Conservation (phyloP, 306 rosid species). For the Quercus cerris region DNA sequence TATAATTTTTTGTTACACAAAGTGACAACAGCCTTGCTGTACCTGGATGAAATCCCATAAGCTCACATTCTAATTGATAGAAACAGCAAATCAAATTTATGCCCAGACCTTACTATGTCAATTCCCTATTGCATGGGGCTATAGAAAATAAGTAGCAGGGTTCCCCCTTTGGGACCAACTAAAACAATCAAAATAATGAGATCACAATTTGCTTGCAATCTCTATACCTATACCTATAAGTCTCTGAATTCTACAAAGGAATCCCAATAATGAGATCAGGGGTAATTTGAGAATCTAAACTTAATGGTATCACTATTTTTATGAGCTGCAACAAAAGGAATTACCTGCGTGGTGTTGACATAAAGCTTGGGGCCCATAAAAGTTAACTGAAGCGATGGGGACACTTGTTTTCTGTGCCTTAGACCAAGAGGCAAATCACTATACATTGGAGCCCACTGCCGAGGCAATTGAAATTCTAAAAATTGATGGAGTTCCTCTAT, state of each 20-base stretch:
- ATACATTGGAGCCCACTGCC: conserved; percentile 93
- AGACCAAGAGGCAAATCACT: conserved; percentile 79
- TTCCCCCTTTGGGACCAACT: too few species aligned
- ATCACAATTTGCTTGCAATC: too few species aligned
- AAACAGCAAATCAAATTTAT: neutral
- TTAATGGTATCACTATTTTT: neutral
- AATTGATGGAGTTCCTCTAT: conserved; percentile 89
- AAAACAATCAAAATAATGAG: too few species aligned
- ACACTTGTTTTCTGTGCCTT: conserved; percentile 46
- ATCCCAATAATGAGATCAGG: neutral
- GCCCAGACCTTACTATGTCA: neutral
- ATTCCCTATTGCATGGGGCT: neutral
- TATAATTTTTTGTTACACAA: neutral
- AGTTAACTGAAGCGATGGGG: conserved; percentile 75
- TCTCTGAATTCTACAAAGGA: neutral
- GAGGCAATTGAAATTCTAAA: conserved; percentile 83
- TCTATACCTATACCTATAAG: too few species aligned
- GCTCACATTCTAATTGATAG: neutral
- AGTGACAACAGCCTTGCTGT: neutral
- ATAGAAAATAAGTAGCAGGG: too few species aligned
- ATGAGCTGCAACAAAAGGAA: neutral
- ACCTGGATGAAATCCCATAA: neutral
- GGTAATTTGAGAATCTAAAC: neutral
- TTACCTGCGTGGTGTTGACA: conserved; percentile 82
- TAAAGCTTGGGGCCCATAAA: conserved; percentile 88